Percentiles rank a stretch among this genome's conserved stretches.
These are phyloP conservation scores for Diaporthe sp. DNA, from an alignment of 2,329 filamentous ascomycete genomes.

Conservation along the genomic window DNA sequence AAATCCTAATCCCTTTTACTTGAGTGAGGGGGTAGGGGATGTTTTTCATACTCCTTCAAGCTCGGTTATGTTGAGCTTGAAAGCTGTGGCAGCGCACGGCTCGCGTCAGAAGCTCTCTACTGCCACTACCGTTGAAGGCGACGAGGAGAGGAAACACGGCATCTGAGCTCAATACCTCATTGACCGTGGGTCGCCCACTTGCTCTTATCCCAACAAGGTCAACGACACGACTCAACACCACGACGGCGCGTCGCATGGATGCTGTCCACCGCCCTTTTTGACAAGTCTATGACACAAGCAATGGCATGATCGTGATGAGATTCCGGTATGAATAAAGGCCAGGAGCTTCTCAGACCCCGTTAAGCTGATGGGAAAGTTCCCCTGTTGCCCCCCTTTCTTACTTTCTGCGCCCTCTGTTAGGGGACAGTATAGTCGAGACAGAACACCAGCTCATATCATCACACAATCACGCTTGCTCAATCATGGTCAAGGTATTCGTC, in stretches of 20 bases:
- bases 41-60: too few relatives aligned
- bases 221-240: constrained; percentile 5
- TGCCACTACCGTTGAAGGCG: background rate
- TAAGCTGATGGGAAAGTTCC: too few relatives aligned
- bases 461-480: background rate
- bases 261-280: background rate
- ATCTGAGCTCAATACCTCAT: background rate
- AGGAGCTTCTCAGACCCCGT: too few relatives aligned
- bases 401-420: background rate
- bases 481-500: background rate
- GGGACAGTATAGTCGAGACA: background rate
- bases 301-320: background rate
- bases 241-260: background rate
- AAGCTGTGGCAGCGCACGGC: constrained; percentile 1
- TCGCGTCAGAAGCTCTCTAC: background rate
- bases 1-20: background rate
- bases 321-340: background rate
- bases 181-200: background rate
- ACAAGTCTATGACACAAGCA: constrained; percentile 1
- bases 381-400: background rate
- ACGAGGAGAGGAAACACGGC: background rate
- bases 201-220: constrained; percentile 15
- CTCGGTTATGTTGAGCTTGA: background rate
- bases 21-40: background rate
- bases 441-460: background rate